These are phyloP conservation scores for Sclerotinia minor DNA, from an alignment of 2,329 filamentous ascomycete genomes.

Conservation along the genomic window DNA sequence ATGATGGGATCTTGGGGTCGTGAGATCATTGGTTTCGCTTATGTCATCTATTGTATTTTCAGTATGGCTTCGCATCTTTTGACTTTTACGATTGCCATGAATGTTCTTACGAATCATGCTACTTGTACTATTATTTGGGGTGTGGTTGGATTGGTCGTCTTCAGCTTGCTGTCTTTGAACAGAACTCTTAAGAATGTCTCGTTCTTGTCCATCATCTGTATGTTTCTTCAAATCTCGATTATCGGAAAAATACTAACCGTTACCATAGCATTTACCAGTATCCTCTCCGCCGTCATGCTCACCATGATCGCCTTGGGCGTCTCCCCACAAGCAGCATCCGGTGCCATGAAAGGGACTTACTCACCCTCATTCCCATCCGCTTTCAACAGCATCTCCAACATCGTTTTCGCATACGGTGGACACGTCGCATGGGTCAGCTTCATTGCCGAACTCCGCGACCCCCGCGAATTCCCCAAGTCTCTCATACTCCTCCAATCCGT, in stretches of 20 bases:
- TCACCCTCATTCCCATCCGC: conserved; percentile 45
- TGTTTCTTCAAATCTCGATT: conserved; percentile 23
- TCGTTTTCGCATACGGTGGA: conserved; percentile 60
- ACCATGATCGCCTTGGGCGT: conserved; percentile 54
- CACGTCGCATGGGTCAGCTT: conserved; percentile 62
- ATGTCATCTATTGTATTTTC: conserved; percentile 58
- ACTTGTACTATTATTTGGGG: conserved; percentile 58
- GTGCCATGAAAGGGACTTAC: conserved; percentile 43
- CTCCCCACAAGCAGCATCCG: neutral
- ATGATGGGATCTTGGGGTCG: conserved; percentile 47
- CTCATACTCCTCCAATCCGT: conserved; percentile 57
- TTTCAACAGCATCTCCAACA: conserved; percentile 55
- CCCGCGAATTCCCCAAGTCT: conserved; percentile 58
- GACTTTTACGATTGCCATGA: conserved; percentile 60
- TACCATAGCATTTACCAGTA: conserved; percentile 53
- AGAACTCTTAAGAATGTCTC: conserved; percentile 57
- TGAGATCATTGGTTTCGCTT: conserved; percentile 52
- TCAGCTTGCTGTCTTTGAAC: conserved; percentile 53
- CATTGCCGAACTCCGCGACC: conserved; percentile 57
- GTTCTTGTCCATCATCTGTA: conserved; percentile 55
- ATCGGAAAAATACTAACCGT: neutral
- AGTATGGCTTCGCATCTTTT: conserved; percentile 61
- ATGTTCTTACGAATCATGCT: conserved; percentile 54
- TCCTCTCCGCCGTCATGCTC: conserved; percentile 55
- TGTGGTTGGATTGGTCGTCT: conserved; percentile 52